Base-by-base conservation (phyloP, 2,329 filamentous ascomycete species). In the Claviceps sp. region DNA sequence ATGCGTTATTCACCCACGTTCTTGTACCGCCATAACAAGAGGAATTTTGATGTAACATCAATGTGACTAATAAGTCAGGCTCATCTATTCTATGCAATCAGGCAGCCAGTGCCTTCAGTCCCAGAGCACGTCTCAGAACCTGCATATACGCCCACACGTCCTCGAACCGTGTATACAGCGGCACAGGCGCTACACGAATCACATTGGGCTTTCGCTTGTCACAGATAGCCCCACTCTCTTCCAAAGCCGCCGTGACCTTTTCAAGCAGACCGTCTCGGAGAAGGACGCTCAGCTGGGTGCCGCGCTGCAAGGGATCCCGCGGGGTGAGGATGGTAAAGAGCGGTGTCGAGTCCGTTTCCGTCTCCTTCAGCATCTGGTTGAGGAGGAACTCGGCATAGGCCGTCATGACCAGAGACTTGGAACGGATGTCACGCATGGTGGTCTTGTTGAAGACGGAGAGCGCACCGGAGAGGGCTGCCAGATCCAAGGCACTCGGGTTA, bases 161-260 rank as follows among this genome's bases (percentile, higher is more conserved):
- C 54, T 75, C 73, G 63, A 87, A 94, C 0, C 78, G 81, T 61
- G 91, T 91, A 68, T 95, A 95, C 58, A 95, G 65, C 8, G 89
- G 89, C 43, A 86, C 84, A 1, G 90, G 89, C 2, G 89, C 88
- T 1, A 94, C 81, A 1, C 89, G 74, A 49, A 95, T 83, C 16
- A 95, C 89, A 63, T 90, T 83, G 1, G 90, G 89, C 65, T 87
- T 87, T 54, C 89, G 74, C 74, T 93, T 86, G 63, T 95, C 89
- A 40, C 87, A 81, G 1, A 94, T 77, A 2, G 93, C 81, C 1
- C 84, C 86, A 1, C 78, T 76, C 13, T 78, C 74, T 58, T 87
- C 80, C 30, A 95, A 65, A 30, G 74, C 74, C 44, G 72, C 70
- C 54, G 81, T 75, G 2, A 94, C 80, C 6, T 63, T 63, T n/a